Percentiles rank a stretch among this genome's conserved stretches.
Evolutionary conservation across 2,329 filamentous ascomycete species (phyloP).

Genomic region (Arthrinium puccinioides): DNA sequence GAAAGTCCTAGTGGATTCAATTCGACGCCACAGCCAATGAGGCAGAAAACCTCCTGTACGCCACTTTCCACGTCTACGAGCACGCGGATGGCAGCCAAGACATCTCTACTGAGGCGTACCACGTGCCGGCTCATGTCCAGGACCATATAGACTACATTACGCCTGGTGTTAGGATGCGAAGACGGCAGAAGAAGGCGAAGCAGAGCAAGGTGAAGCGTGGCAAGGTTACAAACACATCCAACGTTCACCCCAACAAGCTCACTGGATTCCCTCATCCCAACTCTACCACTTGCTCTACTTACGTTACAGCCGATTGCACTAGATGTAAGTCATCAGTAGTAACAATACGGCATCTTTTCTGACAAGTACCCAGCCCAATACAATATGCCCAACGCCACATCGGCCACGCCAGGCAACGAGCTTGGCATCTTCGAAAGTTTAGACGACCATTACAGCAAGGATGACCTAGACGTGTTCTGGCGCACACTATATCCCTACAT

Average conservation of each 20-base stretch:
- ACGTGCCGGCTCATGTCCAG: constrained; percentile 13
- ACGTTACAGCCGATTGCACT: constrained; percentile 15
- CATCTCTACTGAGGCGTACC: constrained; percentile 15
- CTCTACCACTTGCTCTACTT: constrained; percentile 14
- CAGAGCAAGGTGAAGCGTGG: neutral
- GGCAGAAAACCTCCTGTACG: constrained; percentile 24
- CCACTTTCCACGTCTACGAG: constrained; percentile 27
- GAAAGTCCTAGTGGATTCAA: constrained; percentile 22
- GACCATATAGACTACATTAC: constrained; percentile 19
- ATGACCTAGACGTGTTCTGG: constrained; percentile 27
- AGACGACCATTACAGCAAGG: constrained; percentile 27
- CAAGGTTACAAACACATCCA: constrained; percentile 4
- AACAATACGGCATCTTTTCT: neutral
- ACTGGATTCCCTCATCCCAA: constrained; percentile 12
- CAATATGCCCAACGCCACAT: constrained; percentile 13
- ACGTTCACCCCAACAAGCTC: constrained; percentile 9
- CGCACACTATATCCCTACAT: constrained; percentile 12
- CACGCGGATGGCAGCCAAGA: constrained; percentile 16
- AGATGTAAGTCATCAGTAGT: constrained; percentile 9
- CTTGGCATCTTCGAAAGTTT: constrained; percentile 25
- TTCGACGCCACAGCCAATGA: constrained; percentile 26
- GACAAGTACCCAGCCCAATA: constrained; percentile 11
- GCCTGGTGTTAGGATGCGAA: constrained; percentile 12
- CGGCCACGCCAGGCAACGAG: constrained; percentile 13
- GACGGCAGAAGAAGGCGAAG: neutral